phyloP scores from a whole-genome alignment of 2,329 filamentous ascomycete species.

The Aspergillus costaricaensis region DNA sequence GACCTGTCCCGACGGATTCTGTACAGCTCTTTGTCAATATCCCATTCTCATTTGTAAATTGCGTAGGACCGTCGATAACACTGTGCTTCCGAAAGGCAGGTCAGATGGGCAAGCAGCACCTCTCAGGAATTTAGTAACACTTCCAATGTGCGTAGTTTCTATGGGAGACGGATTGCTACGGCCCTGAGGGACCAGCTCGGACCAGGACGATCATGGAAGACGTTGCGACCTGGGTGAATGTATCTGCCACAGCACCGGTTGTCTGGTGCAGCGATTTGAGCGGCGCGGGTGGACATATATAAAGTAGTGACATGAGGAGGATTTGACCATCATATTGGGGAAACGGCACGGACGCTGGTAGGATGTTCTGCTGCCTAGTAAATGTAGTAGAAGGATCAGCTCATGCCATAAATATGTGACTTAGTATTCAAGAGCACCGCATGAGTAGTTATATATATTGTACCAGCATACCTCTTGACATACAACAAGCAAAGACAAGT shows the following conservation, averaged over 20 bases:
- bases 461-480: no score
- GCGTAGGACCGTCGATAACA: conserved; percentile 36
- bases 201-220: conserved; percentile 32
- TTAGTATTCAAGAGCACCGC: not conserved
- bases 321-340: not conserved
- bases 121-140: conserved; percentile 28
- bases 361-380: not conserved
- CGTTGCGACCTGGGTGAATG: conserved; percentile 27
- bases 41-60: conserved; percentile 43
- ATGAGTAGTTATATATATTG: not conserved
- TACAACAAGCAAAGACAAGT: no score
- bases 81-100: conserved; percentile 50
- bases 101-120: conserved; percentile 41
- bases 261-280: conserved; percentile 17
- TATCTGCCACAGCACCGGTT: conserved; percentile 27
- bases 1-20: not conserved
- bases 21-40: conserved; percentile 35
- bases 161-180: conserved; percentile 42
- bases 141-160: conserved; percentile 38
- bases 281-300: not conserved
- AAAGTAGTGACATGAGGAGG: not conserved
- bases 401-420: not conserved
- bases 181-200: conserved; percentile 24
- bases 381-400: not conserved
- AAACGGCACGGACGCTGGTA: not conserved